phyloP scores from a whole-genome alignment of 371 early-diverging fungal genomes.

The Mucor sp. region DNA sequence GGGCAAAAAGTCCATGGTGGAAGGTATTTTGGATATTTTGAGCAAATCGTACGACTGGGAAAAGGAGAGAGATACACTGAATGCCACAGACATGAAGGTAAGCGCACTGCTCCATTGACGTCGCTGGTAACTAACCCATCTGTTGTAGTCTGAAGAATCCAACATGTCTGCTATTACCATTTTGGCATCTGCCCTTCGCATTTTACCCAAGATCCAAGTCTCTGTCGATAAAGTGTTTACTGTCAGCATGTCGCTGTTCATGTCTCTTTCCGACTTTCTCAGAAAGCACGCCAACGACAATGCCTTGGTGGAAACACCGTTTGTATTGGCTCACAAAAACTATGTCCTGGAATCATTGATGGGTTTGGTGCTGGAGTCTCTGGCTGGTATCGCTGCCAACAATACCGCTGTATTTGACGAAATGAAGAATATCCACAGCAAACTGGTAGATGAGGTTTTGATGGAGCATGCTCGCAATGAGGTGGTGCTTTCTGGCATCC shows the following conservation, averaged over 20 bases:
- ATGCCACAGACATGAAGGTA: conserved; percentile 43
- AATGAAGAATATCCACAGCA: conserved; percentile 22
- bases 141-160: conserved; percentile 3
- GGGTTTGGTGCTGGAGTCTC: conserved; percentile 54
- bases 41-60: conserved; percentile 53
- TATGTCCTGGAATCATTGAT: conserved; percentile 57
- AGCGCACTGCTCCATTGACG: too few relatives aligned
- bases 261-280: conserved; percentile 41
- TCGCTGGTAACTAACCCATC: too few relatives aligned
- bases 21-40: conserved; percentile 43
- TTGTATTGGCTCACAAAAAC: conserved; percentile 55
- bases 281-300: conserved; percentile 31
- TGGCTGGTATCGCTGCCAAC: conserved; percentile 44
- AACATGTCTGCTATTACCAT: conserved; percentile 16
- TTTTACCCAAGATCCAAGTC: conserved; percentile 57
- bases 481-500: conserved; percentile 58
- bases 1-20: conserved; percentile 25
- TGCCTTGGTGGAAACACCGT: conserved; percentile 38
- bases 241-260: conserved; percentile 39
- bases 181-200: conserved; percentile 37
- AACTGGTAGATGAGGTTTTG: conserved; percentile 46
- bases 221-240: conserved; percentile 36
- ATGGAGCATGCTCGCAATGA: conserved; percentile 54
- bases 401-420: conserved; percentile 17
- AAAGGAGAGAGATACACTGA: conserved; percentile 49